phyloP scores from a whole-genome alignment of 2,329 filamentous ascomycete genomes.

The Aquanectria penicillioides region DNA sequence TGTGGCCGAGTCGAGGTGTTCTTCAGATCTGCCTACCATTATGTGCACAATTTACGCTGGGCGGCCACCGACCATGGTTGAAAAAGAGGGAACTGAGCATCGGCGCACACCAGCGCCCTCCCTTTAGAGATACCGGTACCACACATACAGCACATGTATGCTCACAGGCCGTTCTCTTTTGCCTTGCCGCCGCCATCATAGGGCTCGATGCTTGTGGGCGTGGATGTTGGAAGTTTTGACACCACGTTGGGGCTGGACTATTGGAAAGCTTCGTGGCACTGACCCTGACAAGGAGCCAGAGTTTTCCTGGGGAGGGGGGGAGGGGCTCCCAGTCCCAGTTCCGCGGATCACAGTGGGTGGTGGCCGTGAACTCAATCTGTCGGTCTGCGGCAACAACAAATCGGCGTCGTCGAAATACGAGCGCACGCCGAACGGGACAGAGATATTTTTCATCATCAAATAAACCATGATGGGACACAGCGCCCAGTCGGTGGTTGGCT shows the following conservation, averaged over 20 bases:
- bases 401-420: constrained; percentile 7
- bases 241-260: background rate
- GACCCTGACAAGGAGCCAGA: background rate
- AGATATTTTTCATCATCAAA: constrained; percentile 5
- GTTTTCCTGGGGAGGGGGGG: background rate
- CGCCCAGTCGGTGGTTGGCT: background rate
- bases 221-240: background rate
- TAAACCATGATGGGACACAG: background rate
- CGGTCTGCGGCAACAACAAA: background rate
- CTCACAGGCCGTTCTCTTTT: background rate
- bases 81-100: background rate
- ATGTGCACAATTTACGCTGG: no score
- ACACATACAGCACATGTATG: no score
- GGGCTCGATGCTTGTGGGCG: constrained; percentile 1
- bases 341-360: background rate
- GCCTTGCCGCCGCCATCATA: constrained; percentile 10
- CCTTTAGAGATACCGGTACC: no score
- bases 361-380: background rate
- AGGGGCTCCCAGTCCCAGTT: no score
- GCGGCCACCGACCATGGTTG: no score
- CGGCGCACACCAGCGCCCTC: no score
- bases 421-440: background rate
- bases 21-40: background rate
- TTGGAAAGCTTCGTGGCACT: background rate
- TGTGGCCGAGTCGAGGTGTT: background rate